These are phyloP conservation scores for Fusarium equiseti DNA, from an alignment of 2,329 filamentous ascomycete species.

Conservation along the genomic window DNA sequence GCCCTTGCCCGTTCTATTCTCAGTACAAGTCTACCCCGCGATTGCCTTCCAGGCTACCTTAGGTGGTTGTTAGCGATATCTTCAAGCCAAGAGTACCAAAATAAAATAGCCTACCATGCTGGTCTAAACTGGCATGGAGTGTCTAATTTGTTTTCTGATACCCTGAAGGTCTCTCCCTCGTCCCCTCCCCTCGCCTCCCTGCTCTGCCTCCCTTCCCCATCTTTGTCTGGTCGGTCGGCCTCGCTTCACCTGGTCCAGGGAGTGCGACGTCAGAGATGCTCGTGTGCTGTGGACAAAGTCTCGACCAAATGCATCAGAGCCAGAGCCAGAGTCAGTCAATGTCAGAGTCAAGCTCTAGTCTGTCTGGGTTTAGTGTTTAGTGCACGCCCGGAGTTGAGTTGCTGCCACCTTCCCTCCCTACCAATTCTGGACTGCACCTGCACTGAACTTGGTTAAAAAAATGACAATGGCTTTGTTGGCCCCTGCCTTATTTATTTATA, in stretches of 20 bases:
- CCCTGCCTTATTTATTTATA: slow-evolving; percentile 5
- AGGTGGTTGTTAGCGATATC: not conserved
- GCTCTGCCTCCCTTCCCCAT: not conserved
- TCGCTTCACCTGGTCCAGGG: slow-evolving; percentile 23
- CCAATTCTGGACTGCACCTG: slow-evolving; percentile 35
- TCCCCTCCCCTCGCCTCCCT: not conserved
- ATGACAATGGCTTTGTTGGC: slow-evolving; percentile 11
- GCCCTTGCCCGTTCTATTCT: not conserved
- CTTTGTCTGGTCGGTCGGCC: not conserved
- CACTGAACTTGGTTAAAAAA: slow-evolving; percentile 18
- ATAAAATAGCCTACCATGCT: not conserved
- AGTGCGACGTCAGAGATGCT: slow-evolving; percentile 53
- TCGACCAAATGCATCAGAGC: slow-evolving; percentile 51
- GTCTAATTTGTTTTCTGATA: not conserved
- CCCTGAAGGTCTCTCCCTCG: not conserved
- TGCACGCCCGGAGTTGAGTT: slow-evolving; percentile 44
- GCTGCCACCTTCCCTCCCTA: slow-evolving; percentile 42
- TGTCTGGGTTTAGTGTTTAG: slow-evolving; percentile 28
- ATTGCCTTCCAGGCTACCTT: not conserved
- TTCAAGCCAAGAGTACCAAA: not conserved
- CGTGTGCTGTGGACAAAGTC: slow-evolving; percentile 48
- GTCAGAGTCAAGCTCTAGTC: not conserved
- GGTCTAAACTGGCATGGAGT: not conserved
- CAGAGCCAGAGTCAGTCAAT: slow-evolving; percentile 17
- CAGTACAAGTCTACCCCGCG: not conserved